Evolutionary conservation across 495 filamentous ascomycete species (phyloP).

Genomic region (Aspergillus asperescens): DNA sequence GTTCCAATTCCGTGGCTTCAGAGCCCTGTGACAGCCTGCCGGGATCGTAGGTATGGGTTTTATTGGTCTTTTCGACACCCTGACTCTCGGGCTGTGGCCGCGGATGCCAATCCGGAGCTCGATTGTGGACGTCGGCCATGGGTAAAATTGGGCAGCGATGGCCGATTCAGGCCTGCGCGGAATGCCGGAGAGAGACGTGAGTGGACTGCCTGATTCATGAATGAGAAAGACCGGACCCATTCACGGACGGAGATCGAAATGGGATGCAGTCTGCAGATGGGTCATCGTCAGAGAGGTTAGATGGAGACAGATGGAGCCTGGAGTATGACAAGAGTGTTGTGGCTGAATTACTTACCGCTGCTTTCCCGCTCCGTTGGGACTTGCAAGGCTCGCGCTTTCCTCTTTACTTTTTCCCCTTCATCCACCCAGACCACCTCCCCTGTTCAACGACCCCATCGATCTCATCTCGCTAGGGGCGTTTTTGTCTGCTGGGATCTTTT

Average conservation of each 20-base stretch:
- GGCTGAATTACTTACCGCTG: constrained; percentile 1
- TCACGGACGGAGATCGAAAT: background rate
- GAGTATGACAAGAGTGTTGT: background rate
- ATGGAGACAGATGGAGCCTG: background rate
- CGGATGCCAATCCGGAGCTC: constrained; percentile 6
- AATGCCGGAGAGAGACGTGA: background rate
- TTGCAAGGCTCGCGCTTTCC: background rate
- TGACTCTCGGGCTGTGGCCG: constrained; percentile 7
- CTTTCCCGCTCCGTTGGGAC: background rate
- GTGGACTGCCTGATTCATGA: background rate
- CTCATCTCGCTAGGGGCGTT: background rate
- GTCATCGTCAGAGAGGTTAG: background rate
- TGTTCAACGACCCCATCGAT: background rate
- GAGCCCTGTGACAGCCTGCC: constrained; percentile 14
- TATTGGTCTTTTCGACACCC: constrained; percentile 12
- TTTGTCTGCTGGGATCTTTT: too few species aligned
- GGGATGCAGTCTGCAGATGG: background rate
- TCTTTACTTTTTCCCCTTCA: background rate
- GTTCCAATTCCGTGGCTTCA: background rate
- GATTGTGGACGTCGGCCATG: background rate
- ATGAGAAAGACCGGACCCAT: background rate
- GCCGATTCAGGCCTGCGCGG: background rate
- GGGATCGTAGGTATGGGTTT: background rate
- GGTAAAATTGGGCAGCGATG: constrained; percentile 11
- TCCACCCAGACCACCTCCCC: too few species aligned